Percentiles rank a stretch among this genome's conserved stretches.
These are phyloP conservation scores for Chlamydomonas reinhardtii DNA, from an alignment of 163 green algal species.

Conservation along the genomic window DNA sequence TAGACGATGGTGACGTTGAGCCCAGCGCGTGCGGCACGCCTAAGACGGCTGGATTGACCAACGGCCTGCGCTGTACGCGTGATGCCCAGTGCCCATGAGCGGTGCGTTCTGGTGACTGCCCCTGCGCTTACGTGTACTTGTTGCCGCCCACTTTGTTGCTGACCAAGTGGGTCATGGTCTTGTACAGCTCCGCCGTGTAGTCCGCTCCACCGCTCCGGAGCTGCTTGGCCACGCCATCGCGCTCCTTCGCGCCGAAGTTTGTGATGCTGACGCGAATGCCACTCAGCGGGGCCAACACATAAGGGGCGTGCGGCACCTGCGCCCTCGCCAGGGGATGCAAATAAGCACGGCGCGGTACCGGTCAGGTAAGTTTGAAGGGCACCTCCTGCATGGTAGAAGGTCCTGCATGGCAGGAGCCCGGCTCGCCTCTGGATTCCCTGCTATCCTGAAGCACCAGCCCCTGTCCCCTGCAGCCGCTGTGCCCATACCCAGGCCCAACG, in stretches of 20 bases:
- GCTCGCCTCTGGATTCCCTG: no score
- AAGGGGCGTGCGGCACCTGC: neutral
- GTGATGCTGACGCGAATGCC: constrained; percentile 37
- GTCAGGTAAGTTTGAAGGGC: no score
- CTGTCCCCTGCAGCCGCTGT: no score
- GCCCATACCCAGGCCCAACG: neutral
- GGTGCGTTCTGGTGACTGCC: neutral
- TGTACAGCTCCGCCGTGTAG: constrained; percentile 12
- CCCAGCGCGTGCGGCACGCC: no score
- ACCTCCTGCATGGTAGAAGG: no score
- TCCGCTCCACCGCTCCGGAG: constrained; percentile 10
- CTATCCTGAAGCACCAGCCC: no score
- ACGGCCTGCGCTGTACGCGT: neutral
- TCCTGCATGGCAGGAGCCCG: no score
- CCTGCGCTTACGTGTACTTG: constrained; percentile 27
- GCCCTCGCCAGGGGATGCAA: no score
- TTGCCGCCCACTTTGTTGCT: neutral
- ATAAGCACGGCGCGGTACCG: no score
- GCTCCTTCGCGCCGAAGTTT: constrained; percentile 31
- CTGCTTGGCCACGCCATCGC: neutral
- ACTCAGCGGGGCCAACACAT: neutral
- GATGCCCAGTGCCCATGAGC: neutral
- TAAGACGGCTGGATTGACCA: no score
- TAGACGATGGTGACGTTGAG: no score
- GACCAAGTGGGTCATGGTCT: constrained; percentile 24